phyloP scores from a whole-genome alignment of 228 moss, liverwort and hornwort species.

The Sphagnum fallax region DNA sequence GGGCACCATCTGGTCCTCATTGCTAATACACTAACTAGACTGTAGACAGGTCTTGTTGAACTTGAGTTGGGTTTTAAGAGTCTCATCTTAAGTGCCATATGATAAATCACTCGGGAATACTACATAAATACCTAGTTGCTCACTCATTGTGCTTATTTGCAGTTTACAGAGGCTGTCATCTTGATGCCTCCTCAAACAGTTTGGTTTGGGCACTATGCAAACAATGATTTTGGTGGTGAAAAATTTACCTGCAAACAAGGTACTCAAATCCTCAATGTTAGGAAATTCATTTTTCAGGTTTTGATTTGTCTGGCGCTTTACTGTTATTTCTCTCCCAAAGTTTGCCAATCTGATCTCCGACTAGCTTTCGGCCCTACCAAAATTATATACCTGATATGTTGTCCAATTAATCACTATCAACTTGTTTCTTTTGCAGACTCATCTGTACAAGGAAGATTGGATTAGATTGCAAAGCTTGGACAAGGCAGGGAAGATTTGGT shows the following conservation, averaged over 20 bases:
- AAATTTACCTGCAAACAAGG: neutral
- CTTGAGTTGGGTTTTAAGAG: neutral
- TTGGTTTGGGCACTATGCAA: constrained; percentile 51
- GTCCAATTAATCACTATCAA: neutral
- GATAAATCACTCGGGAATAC: neutral
- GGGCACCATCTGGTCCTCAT: neutral
- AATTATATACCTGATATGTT: too few species aligned
- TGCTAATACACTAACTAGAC: neutral
- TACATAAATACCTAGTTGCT: neutral
- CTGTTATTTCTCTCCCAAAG: neutral
- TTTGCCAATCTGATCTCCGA: neutral
- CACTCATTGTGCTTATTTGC: constrained; percentile 7
- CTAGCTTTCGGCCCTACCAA: neutral
- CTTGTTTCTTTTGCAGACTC: constrained; percentile 26
- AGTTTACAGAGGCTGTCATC: constrained; percentile 47
- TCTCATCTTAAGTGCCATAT: neutral
- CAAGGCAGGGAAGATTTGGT: constrained; percentile 27
- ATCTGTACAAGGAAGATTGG: constrained; percentile 65
- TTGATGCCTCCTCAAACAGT: constrained; percentile 44
- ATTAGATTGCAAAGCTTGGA: constrained; percentile 44
- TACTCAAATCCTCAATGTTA: constrained; percentile 3
- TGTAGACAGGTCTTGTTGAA: neutral
- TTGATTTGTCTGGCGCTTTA: constrained; percentile 1
- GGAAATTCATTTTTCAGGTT: too few species aligned
- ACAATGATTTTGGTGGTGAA: constrained; percentile 37